Conservation (phyloP, 495 filamentous ascomycete genomes). For the Penicillium argentinense region DNA sequence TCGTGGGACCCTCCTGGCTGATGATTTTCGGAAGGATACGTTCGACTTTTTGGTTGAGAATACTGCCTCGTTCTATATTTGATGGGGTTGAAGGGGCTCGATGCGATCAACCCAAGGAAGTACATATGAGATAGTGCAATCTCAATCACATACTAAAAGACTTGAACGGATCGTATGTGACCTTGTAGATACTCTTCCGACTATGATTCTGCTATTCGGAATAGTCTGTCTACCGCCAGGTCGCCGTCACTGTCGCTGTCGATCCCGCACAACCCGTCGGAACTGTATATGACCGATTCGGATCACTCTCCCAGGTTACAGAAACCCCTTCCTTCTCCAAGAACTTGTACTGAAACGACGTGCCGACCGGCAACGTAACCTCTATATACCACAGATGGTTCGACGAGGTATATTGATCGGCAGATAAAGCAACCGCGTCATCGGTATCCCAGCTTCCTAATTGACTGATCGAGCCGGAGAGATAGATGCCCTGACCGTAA, state of each 20-base stretch:
- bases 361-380: constrained; percentile 48
- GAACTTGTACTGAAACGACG: constrained; percentile 62
- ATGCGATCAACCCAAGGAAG: background rate
- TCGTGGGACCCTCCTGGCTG: constrained; percentile 44
- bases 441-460: constrained; percentile 55
- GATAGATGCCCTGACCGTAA: constrained; percentile 55
- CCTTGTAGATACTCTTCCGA: background rate
- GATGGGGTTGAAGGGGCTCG: background rate
- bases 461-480: constrained; percentile 51
- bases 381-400: constrained; percentile 57
- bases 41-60: constrained; percentile 51
- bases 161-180: background rate
- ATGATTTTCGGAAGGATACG: constrained; percentile 56
- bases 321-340: constrained; percentile 54
- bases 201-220: no score
- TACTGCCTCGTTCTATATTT: constrained; percentile 50
- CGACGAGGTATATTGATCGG: constrained; percentile 48
- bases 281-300: constrained; percentile 59
- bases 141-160: background rate
- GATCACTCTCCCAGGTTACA: constrained; percentile 62
- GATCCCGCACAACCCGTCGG: constrained; percentile 40
- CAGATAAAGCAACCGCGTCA: constrained; percentile 50
- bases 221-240: constrained; percentile 28
- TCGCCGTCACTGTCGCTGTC: constrained; percentile 24
- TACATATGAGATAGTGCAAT: background rate